Percentiles rank a stretch among this genome's conserved stretches.
phyloP scores from a whole-genome alignment of 345 rosid genomes.

The Carallia brachiata region DNA sequence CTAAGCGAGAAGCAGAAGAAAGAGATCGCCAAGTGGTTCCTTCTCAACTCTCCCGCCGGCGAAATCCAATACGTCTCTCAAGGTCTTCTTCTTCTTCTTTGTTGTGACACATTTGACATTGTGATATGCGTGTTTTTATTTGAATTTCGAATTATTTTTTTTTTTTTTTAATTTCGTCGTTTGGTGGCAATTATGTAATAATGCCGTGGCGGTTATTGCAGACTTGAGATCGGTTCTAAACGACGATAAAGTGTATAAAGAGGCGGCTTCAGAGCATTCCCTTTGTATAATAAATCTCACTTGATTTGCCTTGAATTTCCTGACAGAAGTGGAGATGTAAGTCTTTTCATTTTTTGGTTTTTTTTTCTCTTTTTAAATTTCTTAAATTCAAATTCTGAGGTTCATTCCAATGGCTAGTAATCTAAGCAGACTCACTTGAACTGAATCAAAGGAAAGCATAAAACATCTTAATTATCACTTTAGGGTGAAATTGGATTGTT shows the following conservation, averaged over 20 bases:
- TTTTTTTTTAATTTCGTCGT: background rate
- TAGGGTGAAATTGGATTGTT: background rate
- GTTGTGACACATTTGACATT: background rate
- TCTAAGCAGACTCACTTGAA: no score
- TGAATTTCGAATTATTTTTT: background rate
- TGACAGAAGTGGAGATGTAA: slow-evolving; percentile 61
- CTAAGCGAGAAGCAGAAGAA: slow-evolving; percentile 70
- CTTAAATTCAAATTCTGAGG: no score
- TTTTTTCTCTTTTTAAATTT: background rate
- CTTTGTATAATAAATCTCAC: slow-evolving; percentile 82
- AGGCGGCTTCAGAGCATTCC: slow-evolving; percentile 81
- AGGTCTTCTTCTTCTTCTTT: slow-evolving; percentile 39
- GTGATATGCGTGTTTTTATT: slow-evolving; percentile 6
- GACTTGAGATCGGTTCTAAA: slow-evolving; percentile 75
- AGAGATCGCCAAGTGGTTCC: slow-evolving; percentile 99
- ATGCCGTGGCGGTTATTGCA: slow-evolving; percentile 22
- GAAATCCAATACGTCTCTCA: slow-evolving; percentile 96
- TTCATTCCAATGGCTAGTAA: no score
- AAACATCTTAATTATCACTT: no score
- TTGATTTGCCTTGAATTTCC: slow-evolving; percentile 87
- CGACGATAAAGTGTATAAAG: slow-evolving; percentile 61
- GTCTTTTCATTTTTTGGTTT: slow-evolving; percentile 13
- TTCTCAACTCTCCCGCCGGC: slow-evolving; percentile 90
- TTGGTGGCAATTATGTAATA: background rate
- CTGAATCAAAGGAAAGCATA: no score